Base-by-base conservation (phyloP, 257 asterid species). In the Ligustrum vulgare region DNA sequence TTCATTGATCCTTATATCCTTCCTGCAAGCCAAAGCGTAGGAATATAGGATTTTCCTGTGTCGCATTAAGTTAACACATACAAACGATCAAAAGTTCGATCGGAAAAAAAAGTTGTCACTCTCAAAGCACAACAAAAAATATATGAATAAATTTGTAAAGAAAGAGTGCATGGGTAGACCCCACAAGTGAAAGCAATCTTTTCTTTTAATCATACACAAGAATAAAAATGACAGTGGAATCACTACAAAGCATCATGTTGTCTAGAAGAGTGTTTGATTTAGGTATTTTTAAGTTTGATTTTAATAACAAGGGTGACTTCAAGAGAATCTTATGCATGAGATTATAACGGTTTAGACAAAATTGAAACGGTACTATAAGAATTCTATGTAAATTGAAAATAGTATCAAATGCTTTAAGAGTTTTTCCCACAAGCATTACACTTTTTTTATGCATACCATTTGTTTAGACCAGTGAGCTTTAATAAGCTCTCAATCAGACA, bases 1-100 rank as follows among this genome's bases (percentile, higher is more conserved):
- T 69, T 87, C 92, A 15, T 86, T 36, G 32, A 91, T 82, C 72
- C 73, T 73, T 22, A 73, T 68, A 63, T 93, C 87, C 86, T 88
- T 91, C 85, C 98, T 92, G 89, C 82, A 77, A 72, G 72, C n/a
- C 75, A 75, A 35, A 41, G 69, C 71, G 63, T 8, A 18, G 66
- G 66, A 23, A 60, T 22, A 8, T 23, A 60, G 66, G 66, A 60
- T 2, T 60, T 23, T 18, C 13, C 15, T 60, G 16, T 22, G 31
- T 56, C 65, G 22, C 31, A 20, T 7, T 56, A 8, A 56, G 1
- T 22, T 20, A 6, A 56, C 12, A 23, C 3, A 54, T 54, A 54
- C 8, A 54, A 54, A 54, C 11, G 6, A 43, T 43, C n/a, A 54
- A n/a, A 54, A 6, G 10, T 18, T n/a, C 12, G 12, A 1, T n/a